phyloP scores from a whole-genome alignment of 495 filamentous ascomycete genomes.

The Chlorociboria aeruginascens region DNA sequence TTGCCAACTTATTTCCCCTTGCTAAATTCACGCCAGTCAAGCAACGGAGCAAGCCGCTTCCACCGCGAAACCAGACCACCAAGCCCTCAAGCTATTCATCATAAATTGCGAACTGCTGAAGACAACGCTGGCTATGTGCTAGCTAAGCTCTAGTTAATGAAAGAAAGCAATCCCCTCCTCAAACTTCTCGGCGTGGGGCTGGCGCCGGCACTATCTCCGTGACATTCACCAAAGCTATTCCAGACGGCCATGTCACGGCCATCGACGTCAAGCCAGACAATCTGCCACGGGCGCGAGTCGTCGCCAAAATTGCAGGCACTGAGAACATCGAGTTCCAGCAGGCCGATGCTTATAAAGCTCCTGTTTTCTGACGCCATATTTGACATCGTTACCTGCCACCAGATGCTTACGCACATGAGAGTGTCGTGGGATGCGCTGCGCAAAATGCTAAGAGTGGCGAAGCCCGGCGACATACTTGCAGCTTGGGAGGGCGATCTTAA shows the following conservation, averaged over 20 bases:
- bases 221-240: slow-evolving; percentile 24
- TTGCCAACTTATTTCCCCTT: too few species aligned
- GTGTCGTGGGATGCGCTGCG: slow-evolving; percentile 24
- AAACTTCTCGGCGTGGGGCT: slow-evolving; percentile 27
- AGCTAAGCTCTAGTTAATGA: slow-evolving; percentile 20
- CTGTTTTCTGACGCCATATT: slow-evolving; percentile 29
- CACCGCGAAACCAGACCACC: too few species aligned
- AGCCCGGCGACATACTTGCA: slow-evolving; percentile 28
- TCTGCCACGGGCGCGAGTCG: slow-evolving; percentile 22
- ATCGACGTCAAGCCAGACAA: slow-evolving; percentile 27
- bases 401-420: slow-evolving; percentile 29
- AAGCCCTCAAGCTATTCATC: slow-evolving; percentile 17
- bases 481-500: slow-evolving; percentile 29
- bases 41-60: too few species aligned
- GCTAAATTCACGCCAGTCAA: too few species aligned
- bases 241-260: slow-evolving; percentile 27
- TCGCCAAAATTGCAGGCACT: slow-evolving; percentile 19
- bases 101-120: slow-evolving; percentile 19
- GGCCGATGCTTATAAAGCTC: slow-evolving; percentile 25
- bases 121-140: slow-evolving; percentile 26
- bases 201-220: slow-evolving; percentile 29
- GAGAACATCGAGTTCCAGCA: slow-evolving; percentile 28
- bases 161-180: slow-evolving; percentile 19
- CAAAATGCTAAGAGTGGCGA: slow-evolving; percentile 33
- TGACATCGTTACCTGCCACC: slow-evolving; percentile 28